Evolutionary conservation across 2,329 filamentous ascomycete genomes (phyloP).

Genomic region (Talaromyces sp.): DNA sequence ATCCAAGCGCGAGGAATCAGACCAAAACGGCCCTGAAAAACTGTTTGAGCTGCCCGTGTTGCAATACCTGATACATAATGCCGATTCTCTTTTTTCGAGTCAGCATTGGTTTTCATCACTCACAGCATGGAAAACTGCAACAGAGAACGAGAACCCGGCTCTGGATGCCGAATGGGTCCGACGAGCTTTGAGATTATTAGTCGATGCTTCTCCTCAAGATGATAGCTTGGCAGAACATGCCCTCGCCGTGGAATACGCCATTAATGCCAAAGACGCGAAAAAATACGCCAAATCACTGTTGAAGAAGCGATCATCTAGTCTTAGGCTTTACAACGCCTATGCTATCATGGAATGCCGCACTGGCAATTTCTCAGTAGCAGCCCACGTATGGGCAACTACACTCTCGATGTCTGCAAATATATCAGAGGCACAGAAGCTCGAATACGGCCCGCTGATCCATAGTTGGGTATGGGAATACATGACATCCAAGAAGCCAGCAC

Average conservation of each 20-base stretch:
- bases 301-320: conserved; percentile 60
- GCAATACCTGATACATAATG: conserved; percentile 36
- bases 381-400: conserved; percentile 63
- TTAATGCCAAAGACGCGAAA: conserved; percentile 52
- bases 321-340: conserved; percentile 73
- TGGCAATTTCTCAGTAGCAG: conserved; percentile 54
- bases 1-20: conserved; percentile 20
- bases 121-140: conserved; percentile 23
- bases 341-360: conserved; percentile 63
- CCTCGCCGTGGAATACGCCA: conserved; percentile 60
- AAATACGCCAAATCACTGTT: conserved; percentile 70
- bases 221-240: conserved; percentile 62
- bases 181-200: conserved; percentile 55
- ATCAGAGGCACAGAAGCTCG: conserved; percentile 26
- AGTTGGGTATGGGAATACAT: conserved; percentile 67
- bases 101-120: conserved; percentile 43
- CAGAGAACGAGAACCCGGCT: conserved; percentile 23
- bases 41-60: conserved; percentile 27
- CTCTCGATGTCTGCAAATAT: conserved; percentile 52
- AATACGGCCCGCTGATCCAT: conserved; percentile 50
- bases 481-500: conserved; percentile 29
- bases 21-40: conserved; percentile 19
- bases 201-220: conserved; percentile 36
- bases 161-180: conserved; percentile 46
- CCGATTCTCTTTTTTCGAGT: conserved; percentile 52